A percentile compares a stretch with the other conserved stretches of the same genome.
Evolutionary conservation across 2,329 filamentous ascomycete genomes (phyloP).

Genomic region (Alternaria angustiovoidea): DNA sequence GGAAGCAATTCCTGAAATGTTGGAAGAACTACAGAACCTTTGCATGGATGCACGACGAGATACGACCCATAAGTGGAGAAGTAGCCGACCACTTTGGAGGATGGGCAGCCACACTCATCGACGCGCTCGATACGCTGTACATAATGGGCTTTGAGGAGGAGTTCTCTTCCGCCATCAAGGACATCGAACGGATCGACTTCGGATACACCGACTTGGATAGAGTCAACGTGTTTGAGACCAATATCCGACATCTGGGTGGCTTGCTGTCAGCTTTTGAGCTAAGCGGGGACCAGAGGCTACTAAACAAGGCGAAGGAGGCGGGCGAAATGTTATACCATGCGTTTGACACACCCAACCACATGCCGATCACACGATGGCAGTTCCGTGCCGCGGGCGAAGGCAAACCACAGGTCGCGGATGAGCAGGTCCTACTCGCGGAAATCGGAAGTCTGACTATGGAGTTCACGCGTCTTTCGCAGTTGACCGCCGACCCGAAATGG

Average conservation of each 20-base stretch:
- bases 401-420: constrained; percentile 52
- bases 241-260: constrained; percentile 85
- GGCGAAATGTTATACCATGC: constrained; percentile 81
- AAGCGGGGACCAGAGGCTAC: constrained; percentile 74
- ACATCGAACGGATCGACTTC: constrained; percentile 55
- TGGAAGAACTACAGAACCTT: constrained; percentile 56
- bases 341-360: constrained; percentile 92
- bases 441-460: constrained; percentile 59
- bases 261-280: constrained; percentile 87
- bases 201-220: constrained; percentile 48
- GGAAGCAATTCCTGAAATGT: constrained; percentile 53
- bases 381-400: constrained; percentile 49
- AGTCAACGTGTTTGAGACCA: constrained; percentile 61
- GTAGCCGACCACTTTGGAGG: constrained; percentile 55
- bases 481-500: constrained; percentile 56
- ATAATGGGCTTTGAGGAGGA: constrained; percentile 59
- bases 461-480: constrained; percentile 57
- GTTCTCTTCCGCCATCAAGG: constrained; percentile 56
- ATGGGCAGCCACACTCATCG: constrained; percentile 58
- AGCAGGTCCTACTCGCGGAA: constrained; percentile 55
- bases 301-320: constrained; percentile 81
- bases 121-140: constrained; percentile 57
- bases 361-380: constrained; percentile 69
- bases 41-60: constrained; percentile 60
- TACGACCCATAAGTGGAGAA: constrained; percentile 55